Percentiles rank a stretch among this genome's conserved stretches.
Evolutionary conservation across 2,329 filamentous ascomycete species (phyloP).

Genomic region (Sphaerulina populicola): DNA sequence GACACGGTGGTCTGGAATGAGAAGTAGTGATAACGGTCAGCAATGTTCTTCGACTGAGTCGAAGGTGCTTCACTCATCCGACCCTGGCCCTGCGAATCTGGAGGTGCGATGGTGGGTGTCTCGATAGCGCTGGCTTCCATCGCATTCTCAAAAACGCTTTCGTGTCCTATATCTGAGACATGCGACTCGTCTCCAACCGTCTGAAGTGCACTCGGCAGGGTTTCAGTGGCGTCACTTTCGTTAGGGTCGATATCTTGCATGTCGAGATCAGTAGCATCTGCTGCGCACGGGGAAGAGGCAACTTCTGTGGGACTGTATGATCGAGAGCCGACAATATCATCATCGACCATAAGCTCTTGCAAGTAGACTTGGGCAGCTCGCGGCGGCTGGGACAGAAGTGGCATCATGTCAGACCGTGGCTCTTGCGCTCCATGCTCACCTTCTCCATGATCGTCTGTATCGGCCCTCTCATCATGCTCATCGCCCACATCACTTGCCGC

Average conservation of each 20-base stretch:
- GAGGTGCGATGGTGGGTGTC: background rate
- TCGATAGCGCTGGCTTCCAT: conserved; percentile 4
- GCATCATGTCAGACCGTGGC: background rate
- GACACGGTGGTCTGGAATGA: conserved; percentile 13
- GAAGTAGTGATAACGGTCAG: conserved; percentile 11
- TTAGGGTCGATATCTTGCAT: background rate
- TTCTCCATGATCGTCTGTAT: background rate
- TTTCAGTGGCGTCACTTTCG: too few species aligned
- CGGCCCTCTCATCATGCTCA: background rate
- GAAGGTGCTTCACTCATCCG: conserved; percentile 1
- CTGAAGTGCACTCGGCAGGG: background rate
- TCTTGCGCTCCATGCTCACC: background rate
- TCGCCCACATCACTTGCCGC: conserved; percentile 1
- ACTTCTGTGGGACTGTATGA: conserved; percentile 6
- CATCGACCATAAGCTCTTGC: conserved; percentile 1
- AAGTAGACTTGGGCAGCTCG: background rate
- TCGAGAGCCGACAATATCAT: background rate
- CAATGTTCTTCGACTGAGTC: conserved; percentile 5
- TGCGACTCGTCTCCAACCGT: conserved; percentile 4
- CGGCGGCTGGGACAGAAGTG: background rate
- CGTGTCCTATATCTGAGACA: background rate
- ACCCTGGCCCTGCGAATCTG: background rate
- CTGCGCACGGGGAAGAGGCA: background rate
- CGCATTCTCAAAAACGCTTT: conserved; percentile 13
- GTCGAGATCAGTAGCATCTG: conserved; percentile 3